phyloP scores from a whole-genome alignment of 148 eudicot genomes.

The Nepenthes gracilis region DNA sequence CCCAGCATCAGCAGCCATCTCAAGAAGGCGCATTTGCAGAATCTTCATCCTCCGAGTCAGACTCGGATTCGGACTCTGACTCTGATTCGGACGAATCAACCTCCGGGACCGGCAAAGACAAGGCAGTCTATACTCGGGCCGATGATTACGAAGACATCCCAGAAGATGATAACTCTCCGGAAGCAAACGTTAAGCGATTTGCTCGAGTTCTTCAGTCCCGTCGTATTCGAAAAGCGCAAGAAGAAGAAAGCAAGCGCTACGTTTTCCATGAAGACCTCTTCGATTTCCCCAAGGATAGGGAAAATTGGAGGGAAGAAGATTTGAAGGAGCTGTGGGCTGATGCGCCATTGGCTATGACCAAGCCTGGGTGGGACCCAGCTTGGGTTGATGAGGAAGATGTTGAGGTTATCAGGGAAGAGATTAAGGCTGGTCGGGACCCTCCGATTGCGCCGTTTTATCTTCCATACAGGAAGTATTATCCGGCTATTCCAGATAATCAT shows the following conservation, averaged over 20 bases:
- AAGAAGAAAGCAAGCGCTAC: slow-evolving; percentile 7
- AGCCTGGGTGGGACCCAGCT: slow-evolving; percentile 85
- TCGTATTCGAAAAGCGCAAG: slow-evolving; percentile 5
- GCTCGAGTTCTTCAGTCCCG: slow-evolving; percentile 19
- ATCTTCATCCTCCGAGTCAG: slow-evolving; percentile 5
- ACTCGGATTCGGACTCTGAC: slow-evolving; percentile 10
- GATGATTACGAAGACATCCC: slow-evolving; percentile 12
- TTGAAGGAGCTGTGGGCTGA: slow-evolving; percentile 75
- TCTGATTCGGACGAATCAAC: slow-evolving; percentile 8
- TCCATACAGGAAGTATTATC: slow-evolving; percentile 63
- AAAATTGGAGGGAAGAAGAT: slow-evolving; percentile 69
- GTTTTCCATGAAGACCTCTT: slow-evolving; percentile 25
- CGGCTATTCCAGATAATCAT: slow-evolving; percentile 59
- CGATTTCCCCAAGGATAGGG: slow-evolving; percentile 55
- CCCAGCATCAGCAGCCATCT: no score
- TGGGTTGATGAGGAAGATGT: slow-evolving; percentile 53
- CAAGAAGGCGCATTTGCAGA: slow-evolving; percentile 5
- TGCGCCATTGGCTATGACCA: slow-evolving; percentile 32
- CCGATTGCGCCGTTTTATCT: slow-evolving; percentile 73
- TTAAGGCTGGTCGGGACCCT: slow-evolving; percentile 45
- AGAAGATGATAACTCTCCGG: slow-evolving; percentile 22
- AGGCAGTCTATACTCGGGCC: slow-evolving; percentile 5
- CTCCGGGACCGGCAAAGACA: slow-evolving; percentile 5
- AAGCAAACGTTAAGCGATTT: slow-evolving; percentile 27
- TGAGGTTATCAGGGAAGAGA: slow-evolving; percentile 25